These are phyloP conservation scores for Hypoxylon rubiginosum DNA, from an alignment of 2,329 filamentous ascomycete genomes.

Conservation along the genomic window DNA sequence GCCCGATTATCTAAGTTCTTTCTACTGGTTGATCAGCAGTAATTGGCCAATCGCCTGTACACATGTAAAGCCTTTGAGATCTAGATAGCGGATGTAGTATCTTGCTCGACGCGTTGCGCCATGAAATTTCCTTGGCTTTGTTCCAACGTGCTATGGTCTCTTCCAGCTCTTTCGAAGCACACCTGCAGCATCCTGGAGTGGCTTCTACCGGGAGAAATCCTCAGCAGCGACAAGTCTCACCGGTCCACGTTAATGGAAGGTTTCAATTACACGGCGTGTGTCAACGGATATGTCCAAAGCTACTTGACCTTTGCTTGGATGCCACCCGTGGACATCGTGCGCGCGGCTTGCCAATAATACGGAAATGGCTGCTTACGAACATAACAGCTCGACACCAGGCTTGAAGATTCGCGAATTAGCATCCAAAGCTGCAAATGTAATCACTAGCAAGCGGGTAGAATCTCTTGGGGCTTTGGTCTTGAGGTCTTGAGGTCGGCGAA, in stretches of 20 bases:
- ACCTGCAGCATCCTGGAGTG: background rate
- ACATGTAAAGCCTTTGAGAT: background rate
- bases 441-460: conserved; percentile 23
- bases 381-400: conserved; percentile 4
- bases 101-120: background rate
- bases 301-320: background rate
- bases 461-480: conserved; percentile 12
- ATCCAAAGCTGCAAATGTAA: conserved; percentile 17
- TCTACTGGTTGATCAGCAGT: background rate
- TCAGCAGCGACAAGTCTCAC: background rate
- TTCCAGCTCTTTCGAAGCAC: background rate
- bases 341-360: conserved; percentile 18
- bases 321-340: conserved; percentile 1
- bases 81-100: background rate
- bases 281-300: background rate
- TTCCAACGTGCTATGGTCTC: background rate
- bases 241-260: conserved; percentile 1
- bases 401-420: conserved; percentile 23
- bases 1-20: background rate
- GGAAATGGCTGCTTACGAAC: conserved; percentile 16
- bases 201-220: background rate
- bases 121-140: background rate
- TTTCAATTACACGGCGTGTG: background rate
- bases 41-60: background rate
- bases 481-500: conserved; percentile 35